Conservation (phyloP, 805 yeast species). For the Spencermartinsiella europaea region DNA sequence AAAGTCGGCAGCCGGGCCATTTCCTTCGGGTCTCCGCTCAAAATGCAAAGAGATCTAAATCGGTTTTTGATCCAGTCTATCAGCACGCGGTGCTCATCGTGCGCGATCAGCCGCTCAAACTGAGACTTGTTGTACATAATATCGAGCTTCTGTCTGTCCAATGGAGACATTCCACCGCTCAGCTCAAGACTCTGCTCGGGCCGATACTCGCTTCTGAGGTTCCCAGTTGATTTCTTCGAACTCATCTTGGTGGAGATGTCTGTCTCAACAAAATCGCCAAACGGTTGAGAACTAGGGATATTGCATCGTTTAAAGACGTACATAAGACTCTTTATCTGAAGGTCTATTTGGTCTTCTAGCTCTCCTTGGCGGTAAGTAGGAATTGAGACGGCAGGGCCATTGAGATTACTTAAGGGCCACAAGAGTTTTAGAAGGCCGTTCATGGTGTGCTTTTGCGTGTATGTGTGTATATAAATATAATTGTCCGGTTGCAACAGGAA, state of each 20-base stretch:
- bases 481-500: no score
- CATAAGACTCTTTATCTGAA: slow-evolving; percentile 54
- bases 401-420: slow-evolving; percentile 20
- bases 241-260: not conserved
- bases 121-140: slow-evolving; percentile 44
- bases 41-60: slow-evolving; percentile 55
- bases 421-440: slow-evolving; percentile 18
- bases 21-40: slow-evolving; percentile 46
- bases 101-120: slow-evolving; percentile 38
- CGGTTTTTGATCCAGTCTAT: slow-evolving; percentile 64
- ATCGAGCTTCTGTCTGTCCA: slow-evolving; percentile 44
- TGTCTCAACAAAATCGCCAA: slow-evolving; percentile 20
- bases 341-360: slow-evolving; percentile 52
- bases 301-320: slow-evolving; percentile 53
- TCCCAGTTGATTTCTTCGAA: not conserved
- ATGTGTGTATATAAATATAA: no score
- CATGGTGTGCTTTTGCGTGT: no score
- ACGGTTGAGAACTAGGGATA: slow-evolving; percentile 41
- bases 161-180: slow-evolving; percentile 20
- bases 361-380: slow-evolving; percentile 47
- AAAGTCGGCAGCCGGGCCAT: slow-evolving; percentile 27
- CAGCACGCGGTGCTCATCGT: slow-evolving; percentile 59
- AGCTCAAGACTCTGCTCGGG: slow-evolving; percentile 6
- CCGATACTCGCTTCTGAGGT: slow-evolving; percentile 6
- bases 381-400: slow-evolving; percentile 35